Conservation (phyloP, 495 filamentous ascomycete species). For the Copromyces sp. region DNA sequence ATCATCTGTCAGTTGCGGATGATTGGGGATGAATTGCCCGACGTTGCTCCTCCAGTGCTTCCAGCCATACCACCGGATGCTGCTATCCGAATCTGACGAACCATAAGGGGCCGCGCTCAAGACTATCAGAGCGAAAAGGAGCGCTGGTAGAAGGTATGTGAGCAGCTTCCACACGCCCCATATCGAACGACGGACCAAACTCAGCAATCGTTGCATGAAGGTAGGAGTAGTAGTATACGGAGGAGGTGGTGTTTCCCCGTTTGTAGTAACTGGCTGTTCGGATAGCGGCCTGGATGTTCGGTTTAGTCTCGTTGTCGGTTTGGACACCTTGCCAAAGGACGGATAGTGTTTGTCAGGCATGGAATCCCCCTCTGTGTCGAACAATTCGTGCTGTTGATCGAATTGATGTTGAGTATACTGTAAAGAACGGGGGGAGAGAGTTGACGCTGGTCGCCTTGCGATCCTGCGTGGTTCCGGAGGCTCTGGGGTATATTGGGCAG, state of each 20-base stretch:
- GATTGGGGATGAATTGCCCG: conserved; percentile 13
- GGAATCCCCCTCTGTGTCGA: neutral
- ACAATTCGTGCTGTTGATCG: neutral
- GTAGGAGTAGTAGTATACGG: neutral
- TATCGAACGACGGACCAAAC: neutral
- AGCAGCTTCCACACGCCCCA: neutral
- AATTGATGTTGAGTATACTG: neutral
- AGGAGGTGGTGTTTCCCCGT: neutral
- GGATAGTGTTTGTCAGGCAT: neutral
- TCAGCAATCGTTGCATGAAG: neutral
- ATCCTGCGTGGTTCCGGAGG: neutral
- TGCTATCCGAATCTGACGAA: neutral
- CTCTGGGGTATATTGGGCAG: neutral
- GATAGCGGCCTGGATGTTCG: neutral
- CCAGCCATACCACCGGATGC: conserved; percentile 14
- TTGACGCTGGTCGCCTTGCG: neutral
- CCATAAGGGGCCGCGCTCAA: neutral
- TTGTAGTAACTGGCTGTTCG: neutral
- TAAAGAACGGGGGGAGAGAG: neutral
- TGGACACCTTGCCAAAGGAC: neutral
- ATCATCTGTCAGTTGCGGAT: conserved; percentile 7
- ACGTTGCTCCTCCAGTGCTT: conserved; percentile 9
- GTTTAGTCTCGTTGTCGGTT: neutral
- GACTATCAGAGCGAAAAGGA: neutral
- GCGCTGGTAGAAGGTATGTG: neutral